Conservation (phyloP, 352 stramenopile genomes). For the Aphanomyces invadans region DNA sequence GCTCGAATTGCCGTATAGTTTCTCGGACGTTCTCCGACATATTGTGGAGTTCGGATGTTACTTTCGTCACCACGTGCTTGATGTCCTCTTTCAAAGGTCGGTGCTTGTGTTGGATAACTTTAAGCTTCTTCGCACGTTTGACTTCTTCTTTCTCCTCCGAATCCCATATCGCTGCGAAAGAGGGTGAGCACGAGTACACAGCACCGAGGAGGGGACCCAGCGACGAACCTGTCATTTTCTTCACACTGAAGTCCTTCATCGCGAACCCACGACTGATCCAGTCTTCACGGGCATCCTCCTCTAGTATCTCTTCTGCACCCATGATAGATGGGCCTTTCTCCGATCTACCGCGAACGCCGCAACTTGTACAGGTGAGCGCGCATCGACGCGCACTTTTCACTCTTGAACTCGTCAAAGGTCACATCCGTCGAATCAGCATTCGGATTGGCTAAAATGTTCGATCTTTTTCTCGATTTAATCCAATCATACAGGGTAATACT, state of each 20-base stretch:
- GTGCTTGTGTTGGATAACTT: conserved; percentile 28
- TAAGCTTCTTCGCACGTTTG: conserved; percentile 33
- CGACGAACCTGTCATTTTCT: conserved; percentile 42
- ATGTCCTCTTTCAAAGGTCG: conserved; percentile 10
- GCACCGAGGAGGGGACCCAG: background rate
- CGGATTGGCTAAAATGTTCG: background rate
- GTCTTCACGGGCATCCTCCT: conserved; percentile 63
- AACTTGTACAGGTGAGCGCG: background rate
- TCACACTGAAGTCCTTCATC: conserved; percentile 63
- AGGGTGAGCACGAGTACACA: background rate
- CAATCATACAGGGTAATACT: background rate
- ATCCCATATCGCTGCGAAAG: conserved; percentile 47
- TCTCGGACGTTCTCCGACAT: background rate
- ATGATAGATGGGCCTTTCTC: background rate
- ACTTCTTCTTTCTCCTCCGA: conserved; percentile 40
- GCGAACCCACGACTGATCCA: conserved; percentile 55
- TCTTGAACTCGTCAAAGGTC: background rate
- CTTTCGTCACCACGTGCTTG: conserved; percentile 13
- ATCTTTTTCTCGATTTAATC: background rate
- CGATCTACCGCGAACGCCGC: background rate
- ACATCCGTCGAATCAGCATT: background rate
- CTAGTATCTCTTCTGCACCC: conserved; percentile 40
- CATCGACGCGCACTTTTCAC: background rate
- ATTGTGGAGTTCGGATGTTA: background rate
- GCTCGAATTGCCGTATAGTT: conserved; percentile 30